Conservation (phyloP, 139 green algal genomes). For the Tetraselmis chui region DNA sequence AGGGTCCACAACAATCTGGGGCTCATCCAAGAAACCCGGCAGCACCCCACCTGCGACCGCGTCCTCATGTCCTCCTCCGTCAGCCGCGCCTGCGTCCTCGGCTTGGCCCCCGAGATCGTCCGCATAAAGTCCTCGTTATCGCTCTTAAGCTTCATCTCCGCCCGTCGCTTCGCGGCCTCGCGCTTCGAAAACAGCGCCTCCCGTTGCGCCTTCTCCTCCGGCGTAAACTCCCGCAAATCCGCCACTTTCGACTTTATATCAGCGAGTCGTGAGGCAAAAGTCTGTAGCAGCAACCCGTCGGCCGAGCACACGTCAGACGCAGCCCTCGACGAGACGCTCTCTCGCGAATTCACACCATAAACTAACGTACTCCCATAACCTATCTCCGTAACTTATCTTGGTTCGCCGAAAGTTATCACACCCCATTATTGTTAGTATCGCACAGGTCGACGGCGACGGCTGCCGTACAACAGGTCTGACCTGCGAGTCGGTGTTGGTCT, state of each 20-base stretch:
- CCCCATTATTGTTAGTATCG: too few species aligned
- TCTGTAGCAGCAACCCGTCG: neutral
- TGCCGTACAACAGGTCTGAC: too few species aligned
- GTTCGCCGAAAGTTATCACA: too few species aligned
- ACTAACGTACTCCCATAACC: too few species aligned
- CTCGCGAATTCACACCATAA: too few species aligned
- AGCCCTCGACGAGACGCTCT: too few species aligned
- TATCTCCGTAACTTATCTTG: too few species aligned
- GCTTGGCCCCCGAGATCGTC: neutral
- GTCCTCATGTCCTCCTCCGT: neutral
- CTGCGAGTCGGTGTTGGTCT: neutral
- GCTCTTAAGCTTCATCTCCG: neutral
- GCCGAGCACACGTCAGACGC: too few species aligned
- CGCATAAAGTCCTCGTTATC: neutral
- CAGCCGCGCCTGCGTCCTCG: neutral
- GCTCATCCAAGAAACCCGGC: too few species aligned
- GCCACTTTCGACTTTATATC: neutral
- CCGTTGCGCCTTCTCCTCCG: neutral
- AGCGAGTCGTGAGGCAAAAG: neutral
- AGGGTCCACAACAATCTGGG: too few species aligned
- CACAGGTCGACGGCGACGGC: too few species aligned
- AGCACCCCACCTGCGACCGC: neutral
- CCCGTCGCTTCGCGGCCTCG: neutral
- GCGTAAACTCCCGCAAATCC: neutral
- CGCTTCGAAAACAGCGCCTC: neutral